Evolutionary conservation across 495 filamentous ascomycete species (phyloP), one percentile per base, ranked within the genome.

Genomic region (Neurospora sp.): DNA sequence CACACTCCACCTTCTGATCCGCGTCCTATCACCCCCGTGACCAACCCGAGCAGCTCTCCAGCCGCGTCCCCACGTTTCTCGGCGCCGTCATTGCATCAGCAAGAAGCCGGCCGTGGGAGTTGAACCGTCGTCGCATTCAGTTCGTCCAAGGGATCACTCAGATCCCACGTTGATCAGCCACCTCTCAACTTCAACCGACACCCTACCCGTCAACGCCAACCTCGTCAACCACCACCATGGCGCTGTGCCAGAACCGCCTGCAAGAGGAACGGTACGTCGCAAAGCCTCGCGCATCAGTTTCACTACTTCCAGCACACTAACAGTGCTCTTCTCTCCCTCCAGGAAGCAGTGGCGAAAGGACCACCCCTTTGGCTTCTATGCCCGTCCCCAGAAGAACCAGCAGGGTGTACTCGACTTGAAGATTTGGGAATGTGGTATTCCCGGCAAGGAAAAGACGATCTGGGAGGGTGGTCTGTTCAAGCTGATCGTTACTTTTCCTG

Each of bases 391-490:
- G 71, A 92, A 94, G 76, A 95, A 90, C 71, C 77, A 89, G 8
- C 87, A 93, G 73, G 95, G 94, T 23, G 90, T 93, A 1, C 86
- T 98, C 38, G 96, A 99, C 78, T 82, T 99, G 69, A 98, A 98
- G 88, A 86, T 89, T 60, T 99, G 96, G 96, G 93, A 97, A 74
- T 99, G 96, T 77, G 95, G 94, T 37, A 91, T 99, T 38, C 96
- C 96, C 4, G 96, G 96, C 76, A 98, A 97, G 80, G 90, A 96
- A 72, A 93, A 94, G 84, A 98, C 96, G 0, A 87, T 98, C 27
- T 99, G 96, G 96, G 96, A 96, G 78, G 95, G 95, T 39, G 95
- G 96, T 0, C 84, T 98, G 4, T 97, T 98, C 85, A 98, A 98
- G 83, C 84, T 99, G 72, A 92, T 92, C 66, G 90, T 99, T 73